phyloP scores from a whole-genome alignment of 164 flowering plant species.

The Tetrastigma voinierianum region DNA sequence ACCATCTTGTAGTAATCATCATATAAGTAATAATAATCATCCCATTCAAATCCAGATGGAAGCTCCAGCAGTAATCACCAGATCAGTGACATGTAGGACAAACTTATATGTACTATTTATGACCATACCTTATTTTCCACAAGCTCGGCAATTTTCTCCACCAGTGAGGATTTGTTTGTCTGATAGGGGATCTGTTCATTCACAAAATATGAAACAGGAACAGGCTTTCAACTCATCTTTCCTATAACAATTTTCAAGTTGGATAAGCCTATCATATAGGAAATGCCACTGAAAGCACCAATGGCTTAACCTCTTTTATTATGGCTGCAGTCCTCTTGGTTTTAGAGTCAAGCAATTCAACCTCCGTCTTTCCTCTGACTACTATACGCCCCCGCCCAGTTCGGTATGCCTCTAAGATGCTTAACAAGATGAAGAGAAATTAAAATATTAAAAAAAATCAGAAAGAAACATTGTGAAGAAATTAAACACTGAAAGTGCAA shows the following conservation, averaged over 20 bases:
- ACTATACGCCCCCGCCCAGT: slow-evolving; percentile 88
- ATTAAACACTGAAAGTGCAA: background rate
- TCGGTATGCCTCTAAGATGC: slow-evolving; percentile 88
- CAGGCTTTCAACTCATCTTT: background rate
- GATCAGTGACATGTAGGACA: background rate
- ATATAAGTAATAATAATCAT: too few species aligned
- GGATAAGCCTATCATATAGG: background rate
- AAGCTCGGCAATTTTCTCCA: slow-evolving; percentile 94
- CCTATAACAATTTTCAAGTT: background rate
- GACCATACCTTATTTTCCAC: slow-evolving; percentile 82
- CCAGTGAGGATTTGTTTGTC: slow-evolving; percentile 85
- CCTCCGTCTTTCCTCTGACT: slow-evolving; percentile 86
- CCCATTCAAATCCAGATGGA: too few species aligned
- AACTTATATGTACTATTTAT: background rate
- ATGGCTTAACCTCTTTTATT: slow-evolving; percentile 66
- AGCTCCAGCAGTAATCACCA: too few species aligned
- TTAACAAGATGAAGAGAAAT: slow-evolving; percentile 23
- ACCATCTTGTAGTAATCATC: too few species aligned
- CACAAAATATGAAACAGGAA: slow-evolving; percentile 1
- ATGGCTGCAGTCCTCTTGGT: slow-evolving; percentile 74
- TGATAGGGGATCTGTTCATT: slow-evolving; percentile 85
- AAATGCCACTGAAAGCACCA: background rate
- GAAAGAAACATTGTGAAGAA: background rate
- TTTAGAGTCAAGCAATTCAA: slow-evolving; percentile 75
- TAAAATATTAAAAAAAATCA: background rate